Conservation (phyloP, 1,139 yeast species). For the Zygoascus sp. region DNA sequence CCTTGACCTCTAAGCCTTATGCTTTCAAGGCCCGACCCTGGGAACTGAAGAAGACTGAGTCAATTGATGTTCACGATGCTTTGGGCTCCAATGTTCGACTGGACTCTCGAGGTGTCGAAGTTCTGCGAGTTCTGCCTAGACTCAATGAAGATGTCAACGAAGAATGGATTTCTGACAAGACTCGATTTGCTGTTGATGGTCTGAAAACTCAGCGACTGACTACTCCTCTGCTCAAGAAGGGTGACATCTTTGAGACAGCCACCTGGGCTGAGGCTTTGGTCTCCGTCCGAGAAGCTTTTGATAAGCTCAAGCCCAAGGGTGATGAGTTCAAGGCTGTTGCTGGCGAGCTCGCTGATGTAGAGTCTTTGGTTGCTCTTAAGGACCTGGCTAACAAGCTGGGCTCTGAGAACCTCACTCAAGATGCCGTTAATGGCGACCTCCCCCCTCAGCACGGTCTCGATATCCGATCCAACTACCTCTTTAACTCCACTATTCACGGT, state of each 20-base stretch:
- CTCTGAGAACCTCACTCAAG: conserved; percentile 77
- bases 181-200: conserved; percentile 84
- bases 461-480: conserved; percentile 72
- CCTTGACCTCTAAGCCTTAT: conserved; percentile 83
- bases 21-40: conserved; percentile 91
- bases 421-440: conserved; percentile 50
- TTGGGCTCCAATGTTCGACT: conserved; percentile 79
- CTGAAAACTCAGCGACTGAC: conserved; percentile 83
- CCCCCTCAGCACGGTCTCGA: conserved; percentile 70
- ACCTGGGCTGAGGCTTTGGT: conserved; percentile 87
- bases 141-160: conserved; percentile 83
- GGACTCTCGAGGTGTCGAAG: conserved; percentile 84
- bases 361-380: conserved; percentile 74
- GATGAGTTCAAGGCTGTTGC: conserved; percentile 77
- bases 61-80: conserved; percentile 82
- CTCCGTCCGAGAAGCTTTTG: conserved; percentile 61
- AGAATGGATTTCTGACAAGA: conserved; percentile 89
- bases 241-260: conserved; percentile 66
- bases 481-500: conserved; percentile 77
- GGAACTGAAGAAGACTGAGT: conserved; percentile 88
- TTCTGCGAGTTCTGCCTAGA: conserved; percentile 83
- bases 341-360: conserved; percentile 81
- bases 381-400: conserved; percentile 74
- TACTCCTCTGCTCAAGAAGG: conserved; percentile 70
- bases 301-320: conserved; percentile 55